These are phyloP conservation scores for Exophiala lecanii-corni DNA, from an alignment of 2,329 filamentous ascomycete genomes.

Conservation along the genomic window DNA sequence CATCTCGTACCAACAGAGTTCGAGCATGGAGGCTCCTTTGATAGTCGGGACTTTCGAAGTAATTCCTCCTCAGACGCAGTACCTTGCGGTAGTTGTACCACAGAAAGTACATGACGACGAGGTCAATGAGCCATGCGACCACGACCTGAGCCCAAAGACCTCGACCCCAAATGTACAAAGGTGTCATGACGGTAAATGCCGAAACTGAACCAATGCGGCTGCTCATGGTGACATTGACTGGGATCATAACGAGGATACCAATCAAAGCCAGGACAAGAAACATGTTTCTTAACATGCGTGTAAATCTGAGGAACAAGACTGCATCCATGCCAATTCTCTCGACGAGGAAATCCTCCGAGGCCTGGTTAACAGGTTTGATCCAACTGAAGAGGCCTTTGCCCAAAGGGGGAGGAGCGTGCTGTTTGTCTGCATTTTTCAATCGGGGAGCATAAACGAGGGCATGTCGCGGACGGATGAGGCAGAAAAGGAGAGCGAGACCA, in stretches of 20 bases:
- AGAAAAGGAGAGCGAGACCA: slow-evolving; percentile 75
- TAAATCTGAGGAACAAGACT: slow-evolving; percentile 81
- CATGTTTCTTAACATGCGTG: slow-evolving; percentile 87
- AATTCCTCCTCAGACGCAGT: slow-evolving; percentile 64
- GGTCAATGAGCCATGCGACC: slow-evolving; percentile 61
- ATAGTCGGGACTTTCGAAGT: slow-evolving; percentile 83
- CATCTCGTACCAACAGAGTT: slow-evolving; percentile 68
- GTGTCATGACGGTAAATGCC: slow-evolving; percentile 45
- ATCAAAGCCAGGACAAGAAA: slow-evolving; percentile 69
- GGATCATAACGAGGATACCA: slow-evolving; percentile 73
- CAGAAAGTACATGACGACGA: slow-evolving; percentile 72
- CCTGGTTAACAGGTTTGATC: slow-evolving; percentile 72
- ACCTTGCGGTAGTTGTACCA: slow-evolving; percentile 88
- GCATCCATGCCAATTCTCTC: slow-evolving; percentile 88
- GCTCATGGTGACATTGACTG: slow-evolving; percentile 64
- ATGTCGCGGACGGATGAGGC: slow-evolving; percentile 84
- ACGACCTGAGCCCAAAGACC: slow-evolving; percentile 57
- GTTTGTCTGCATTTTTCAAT: slow-evolving; percentile 84
- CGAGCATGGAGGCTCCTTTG: slow-evolving; percentile 77
- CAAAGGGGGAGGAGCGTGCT: slow-evolving; percentile 80
- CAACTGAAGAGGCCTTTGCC: slow-evolving; percentile 86
- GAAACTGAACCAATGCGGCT: slow-evolving; percentile 29
- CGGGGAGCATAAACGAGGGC: slow-evolving; percentile 91
- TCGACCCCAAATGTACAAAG: slow-evolving; percentile 44
- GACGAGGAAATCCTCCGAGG: slow-evolving; percentile 71